Conservation (phyloP, 164 flowering plant genomes). For the Annona cherimola region DNA sequence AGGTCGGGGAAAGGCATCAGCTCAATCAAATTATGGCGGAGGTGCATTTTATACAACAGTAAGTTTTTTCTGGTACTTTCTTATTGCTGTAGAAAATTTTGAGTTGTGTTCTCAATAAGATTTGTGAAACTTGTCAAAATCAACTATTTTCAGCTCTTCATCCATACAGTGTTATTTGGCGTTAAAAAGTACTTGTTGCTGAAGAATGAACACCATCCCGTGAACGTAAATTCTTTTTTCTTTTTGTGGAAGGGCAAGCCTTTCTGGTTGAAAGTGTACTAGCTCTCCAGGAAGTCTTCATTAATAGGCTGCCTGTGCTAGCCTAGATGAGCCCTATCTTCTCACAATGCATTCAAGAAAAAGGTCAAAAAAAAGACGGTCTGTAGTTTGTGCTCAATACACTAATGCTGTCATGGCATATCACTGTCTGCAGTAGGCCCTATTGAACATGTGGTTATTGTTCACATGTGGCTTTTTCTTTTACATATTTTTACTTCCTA, state of each 20-base stretch:
- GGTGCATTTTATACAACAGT: slow-evolving; percentile 66
- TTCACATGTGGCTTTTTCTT: too few species aligned
- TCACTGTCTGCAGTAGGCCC: too few species aligned
- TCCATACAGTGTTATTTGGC: neutral
- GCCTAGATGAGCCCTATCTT: neutral
- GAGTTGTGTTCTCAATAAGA: neutral
- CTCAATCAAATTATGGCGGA: slow-evolving; percentile 46
- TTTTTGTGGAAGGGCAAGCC: too few species aligned
- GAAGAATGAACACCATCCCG: neutral
- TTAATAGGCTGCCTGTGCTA: neutral
- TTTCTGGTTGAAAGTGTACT: too few species aligned
- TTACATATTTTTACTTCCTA: too few species aligned
- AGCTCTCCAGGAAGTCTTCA: neutral
- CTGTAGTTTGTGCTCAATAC: neutral
- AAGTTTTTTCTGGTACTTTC: slow-evolving; percentile 19
- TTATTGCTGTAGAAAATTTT: neutral
- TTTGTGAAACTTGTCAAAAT: neutral
- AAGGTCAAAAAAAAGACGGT: too few species aligned
- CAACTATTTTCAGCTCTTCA: neutral
- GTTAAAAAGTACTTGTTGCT: neutral
- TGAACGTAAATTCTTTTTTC: neutral
- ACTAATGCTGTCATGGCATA: neutral
- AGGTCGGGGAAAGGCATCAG: slow-evolving; percentile 35
- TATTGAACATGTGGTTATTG: too few species aligned
- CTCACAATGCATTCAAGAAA: neutral